Evolutionary conservation across 495 filamentous ascomycete genomes (phyloP), one percentile per base, ranked within the genome.

Genomic region (Mycothermus thermophilus): DNA sequence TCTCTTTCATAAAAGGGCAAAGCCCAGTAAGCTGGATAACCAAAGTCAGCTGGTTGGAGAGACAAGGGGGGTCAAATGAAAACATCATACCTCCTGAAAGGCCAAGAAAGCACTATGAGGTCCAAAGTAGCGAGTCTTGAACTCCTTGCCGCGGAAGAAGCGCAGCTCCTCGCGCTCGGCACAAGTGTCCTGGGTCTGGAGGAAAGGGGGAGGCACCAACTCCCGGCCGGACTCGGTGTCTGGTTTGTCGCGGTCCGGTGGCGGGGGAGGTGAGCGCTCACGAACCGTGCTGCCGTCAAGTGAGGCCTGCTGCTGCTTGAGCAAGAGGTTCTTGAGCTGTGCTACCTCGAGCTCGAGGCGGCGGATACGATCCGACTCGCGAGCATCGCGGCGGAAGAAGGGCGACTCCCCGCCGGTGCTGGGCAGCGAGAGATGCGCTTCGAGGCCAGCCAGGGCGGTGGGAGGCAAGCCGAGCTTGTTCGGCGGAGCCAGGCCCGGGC

Each of bases 101-200:
- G 58, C 58, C 28, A 59, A 35, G 36, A 54, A 65, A 15, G 62
- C 62, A 38, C 63, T 69, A 30, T 66, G 58, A 0, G 64, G 64
- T 2, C 63, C 64, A 38, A 58, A 61, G 41, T 66, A 69, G 31
- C 63, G 58, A 5, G 59, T 64, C 45, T 62, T 64, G 44, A 63
- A 67, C 32, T 60, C 54, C 32, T 51, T 54, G 37, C 48, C 51
- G 6, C 57, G 44, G 38, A 57, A 52, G 41, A 58, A 60, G 35
- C 54, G 51, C 12, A 57, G 38, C 30, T 62, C 58, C 13, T 55
- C 47, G 16, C 43, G 41, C 19, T 63, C 57, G 32, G 35, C 43
- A 14, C 27, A 31, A 20, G 35, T 34, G 11, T 42, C 44, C 27
- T 56, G 50, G 27, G 41, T 50, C 35, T 52, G 53, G 14, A 51